These are phyloP conservation scores for Paxillus involutus DNA, from an alignment of 768 basidiomycete genomes.

Conservation along the genomic window DNA sequence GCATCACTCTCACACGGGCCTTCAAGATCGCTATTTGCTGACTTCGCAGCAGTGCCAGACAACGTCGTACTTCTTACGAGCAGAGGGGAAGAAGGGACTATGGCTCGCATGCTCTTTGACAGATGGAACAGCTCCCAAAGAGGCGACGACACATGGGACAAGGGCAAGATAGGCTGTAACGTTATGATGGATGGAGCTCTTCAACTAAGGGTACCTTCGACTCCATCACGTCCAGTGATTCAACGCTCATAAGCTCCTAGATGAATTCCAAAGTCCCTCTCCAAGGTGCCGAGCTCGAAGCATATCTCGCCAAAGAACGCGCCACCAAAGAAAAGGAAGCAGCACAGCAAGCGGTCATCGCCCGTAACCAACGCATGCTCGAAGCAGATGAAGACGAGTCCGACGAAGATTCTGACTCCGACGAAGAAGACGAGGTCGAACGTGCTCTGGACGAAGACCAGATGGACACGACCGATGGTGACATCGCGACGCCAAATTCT, in stretches of 20 bases:
- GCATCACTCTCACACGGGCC: constrained; percentile 91
- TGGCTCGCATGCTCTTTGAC: constrained; percentile 77
- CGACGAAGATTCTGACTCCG: constrained; percentile 65
- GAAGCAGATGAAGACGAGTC: constrained; percentile 93
- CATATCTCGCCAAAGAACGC: constrained; percentile 72
- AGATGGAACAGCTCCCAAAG: constrained; percentile 84
- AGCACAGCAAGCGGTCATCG: constrained; percentile 81
- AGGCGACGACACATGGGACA: constrained; percentile 83
- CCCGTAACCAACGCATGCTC: constrained; percentile 81
- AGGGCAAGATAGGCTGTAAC: constrained; percentile 84
- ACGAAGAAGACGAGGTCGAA: constrained; percentile 59
- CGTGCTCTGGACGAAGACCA: constrained; percentile 51
- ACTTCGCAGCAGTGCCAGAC: constrained; percentile 79
- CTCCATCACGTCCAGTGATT: background rate
- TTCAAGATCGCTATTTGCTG: constrained; percentile 80
- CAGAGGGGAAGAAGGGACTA: constrained; percentile 75
- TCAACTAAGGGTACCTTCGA: constrained; percentile 55
- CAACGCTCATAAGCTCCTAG: constrained; percentile 35
- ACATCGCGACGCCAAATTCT: constrained; percentile 17
- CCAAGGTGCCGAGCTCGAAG: constrained; percentile 85
- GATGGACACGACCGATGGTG: constrained; percentile 45
- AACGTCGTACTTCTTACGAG: constrained; percentile 88
- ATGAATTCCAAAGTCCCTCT: constrained; percentile 90
- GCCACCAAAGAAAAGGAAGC: constrained; percentile 79
- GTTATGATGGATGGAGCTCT: constrained; percentile 77